A percentile compares a stretch with the other conserved stretches of the same genome.
Conservation (phyloP, 345 rosid species). For the Alliaria petiolata region DNA sequence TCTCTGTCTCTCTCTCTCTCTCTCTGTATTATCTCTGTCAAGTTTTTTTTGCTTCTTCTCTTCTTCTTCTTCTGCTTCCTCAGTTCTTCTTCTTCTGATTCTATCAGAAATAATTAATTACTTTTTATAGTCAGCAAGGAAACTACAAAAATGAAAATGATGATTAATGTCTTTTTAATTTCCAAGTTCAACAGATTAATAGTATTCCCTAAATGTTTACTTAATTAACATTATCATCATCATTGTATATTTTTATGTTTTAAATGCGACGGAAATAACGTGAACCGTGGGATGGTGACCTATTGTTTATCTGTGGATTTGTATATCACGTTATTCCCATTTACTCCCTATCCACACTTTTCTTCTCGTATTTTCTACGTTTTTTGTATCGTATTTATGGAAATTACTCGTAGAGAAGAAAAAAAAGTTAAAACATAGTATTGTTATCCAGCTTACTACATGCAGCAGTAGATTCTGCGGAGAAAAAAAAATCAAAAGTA, state of each 20-base stretch:
- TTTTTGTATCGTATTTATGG: background rate
- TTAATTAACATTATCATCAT: conserved; percentile 8
- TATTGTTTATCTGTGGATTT: conserved; percentile 28
- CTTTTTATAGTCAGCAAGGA: conserved; percentile 2
- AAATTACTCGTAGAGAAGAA: background rate
- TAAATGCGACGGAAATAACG: conserved; percentile 30
- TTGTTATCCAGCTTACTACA: background rate
- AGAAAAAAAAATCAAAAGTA: background rate
- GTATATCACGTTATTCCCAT: conserved; percentile 33
- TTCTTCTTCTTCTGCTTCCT: conserved; percentile 17
- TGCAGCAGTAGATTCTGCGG: conserved; percentile 11
- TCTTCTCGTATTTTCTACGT: conserved; percentile 1
- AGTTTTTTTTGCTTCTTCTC: background rate
- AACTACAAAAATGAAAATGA: background rate
- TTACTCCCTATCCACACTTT: conserved; percentile 6
- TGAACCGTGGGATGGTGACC: conserved; percentile 35
- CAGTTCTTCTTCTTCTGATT: conserved; percentile 11
- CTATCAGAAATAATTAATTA: background rate
- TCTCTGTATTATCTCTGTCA: conserved; percentile 12
- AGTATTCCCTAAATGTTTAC: no score
- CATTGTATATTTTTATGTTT: background rate
- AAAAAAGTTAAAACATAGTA: background rate
- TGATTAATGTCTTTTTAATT: background rate
- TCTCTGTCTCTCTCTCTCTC: conserved; percentile 15
- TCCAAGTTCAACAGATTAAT: no score